These are phyloP conservation scores for Termitomyces sp. DNA, from an alignment of 768 basidiomycete species.

Conservation along the genomic window DNA sequence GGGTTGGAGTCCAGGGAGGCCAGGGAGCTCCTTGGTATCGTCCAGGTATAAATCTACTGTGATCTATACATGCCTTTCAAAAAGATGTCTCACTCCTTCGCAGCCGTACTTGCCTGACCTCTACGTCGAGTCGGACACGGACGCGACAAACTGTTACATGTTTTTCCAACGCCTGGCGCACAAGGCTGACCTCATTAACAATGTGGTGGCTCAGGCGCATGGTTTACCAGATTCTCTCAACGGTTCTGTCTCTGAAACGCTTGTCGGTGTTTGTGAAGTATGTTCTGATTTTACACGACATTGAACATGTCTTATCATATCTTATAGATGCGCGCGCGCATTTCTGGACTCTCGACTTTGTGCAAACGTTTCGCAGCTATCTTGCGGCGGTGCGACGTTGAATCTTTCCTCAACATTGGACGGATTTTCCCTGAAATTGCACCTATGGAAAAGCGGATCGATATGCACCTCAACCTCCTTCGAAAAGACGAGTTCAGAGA, in stretches of 20 bases:
- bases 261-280: constrained; percentile 96
- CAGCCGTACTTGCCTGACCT: constrained; percentile 89
- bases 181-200: constrained; percentile 86
- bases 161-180: constrained; percentile 87
- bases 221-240: constrained; percentile 82
- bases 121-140: constrained; percentile 85
- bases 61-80: not conserved
- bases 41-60: constrained; percentile 51
- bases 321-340: constrained; percentile 72
- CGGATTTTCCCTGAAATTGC: constrained; percentile 79
- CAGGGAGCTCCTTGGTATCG: constrained; percentile 71
- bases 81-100: constrained; percentile 1
- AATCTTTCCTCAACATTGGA: constrained; percentile 82
- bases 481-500: constrained; percentile 89
- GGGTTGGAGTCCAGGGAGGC: constrained; percentile 82
- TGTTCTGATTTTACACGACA: constrained; percentile 10
- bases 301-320: not conserved
- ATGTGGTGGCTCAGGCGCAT: constrained; percentile 76
- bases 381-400: constrained; percentile 74
- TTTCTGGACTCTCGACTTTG: constrained; percentile 73
- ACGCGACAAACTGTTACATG: constrained; percentile 84
- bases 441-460: constrained; percentile 86
- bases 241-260: constrained; percentile 71
- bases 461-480: constrained; percentile 84
- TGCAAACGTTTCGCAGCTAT: constrained; percentile 89